These are phyloP conservation scores for Aureobasidium sp. DNA, from an alignment of 2,329 filamentous ascomycete genomes.

Conservation along the genomic window DNA sequence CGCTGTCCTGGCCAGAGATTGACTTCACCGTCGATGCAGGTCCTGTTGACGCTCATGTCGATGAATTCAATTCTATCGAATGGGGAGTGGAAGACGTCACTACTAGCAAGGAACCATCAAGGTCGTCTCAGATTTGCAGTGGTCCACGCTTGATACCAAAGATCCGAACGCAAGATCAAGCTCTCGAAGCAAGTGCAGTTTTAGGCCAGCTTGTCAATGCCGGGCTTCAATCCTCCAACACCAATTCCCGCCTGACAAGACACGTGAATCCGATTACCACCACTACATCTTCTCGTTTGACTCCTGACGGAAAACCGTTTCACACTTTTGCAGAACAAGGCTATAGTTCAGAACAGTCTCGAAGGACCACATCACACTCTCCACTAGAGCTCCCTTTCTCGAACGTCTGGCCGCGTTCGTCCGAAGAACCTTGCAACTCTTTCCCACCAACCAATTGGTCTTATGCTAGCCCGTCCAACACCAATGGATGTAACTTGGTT, in stretches of 20 bases:
- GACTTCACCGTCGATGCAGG: neutral
- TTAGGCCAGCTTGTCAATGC: neutral
- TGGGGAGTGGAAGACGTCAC: neutral
- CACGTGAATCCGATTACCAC: neutral
- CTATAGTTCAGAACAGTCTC: neutral
- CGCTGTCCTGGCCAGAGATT: neutral
- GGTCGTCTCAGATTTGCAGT: neutral
- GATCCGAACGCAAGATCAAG: constrained; percentile 24
- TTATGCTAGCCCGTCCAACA: neutral
- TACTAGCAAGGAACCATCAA: neutral
- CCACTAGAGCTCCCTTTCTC: neutral
- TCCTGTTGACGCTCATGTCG: neutral
- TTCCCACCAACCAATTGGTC: neutral
- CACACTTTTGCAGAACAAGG: neutral
- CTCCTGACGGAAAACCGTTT: neutral
- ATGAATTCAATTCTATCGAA: neutral
- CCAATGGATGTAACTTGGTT: neutral
- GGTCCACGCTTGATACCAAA: constrained; percentile 26
- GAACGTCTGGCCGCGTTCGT: neutral
- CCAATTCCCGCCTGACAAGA: neutral
- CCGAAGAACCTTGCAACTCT: neutral
- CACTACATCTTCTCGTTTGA: neutral
- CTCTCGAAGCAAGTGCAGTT: neutral
- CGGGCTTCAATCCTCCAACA: neutral
- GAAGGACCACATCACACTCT: neutral